A percentile compares a stretch with the other conserved stretches of the same genome.
phyloP scores from a whole-genome alignment of 495 filamentous ascomycete genomes.

The Cercophora samala region DNA sequence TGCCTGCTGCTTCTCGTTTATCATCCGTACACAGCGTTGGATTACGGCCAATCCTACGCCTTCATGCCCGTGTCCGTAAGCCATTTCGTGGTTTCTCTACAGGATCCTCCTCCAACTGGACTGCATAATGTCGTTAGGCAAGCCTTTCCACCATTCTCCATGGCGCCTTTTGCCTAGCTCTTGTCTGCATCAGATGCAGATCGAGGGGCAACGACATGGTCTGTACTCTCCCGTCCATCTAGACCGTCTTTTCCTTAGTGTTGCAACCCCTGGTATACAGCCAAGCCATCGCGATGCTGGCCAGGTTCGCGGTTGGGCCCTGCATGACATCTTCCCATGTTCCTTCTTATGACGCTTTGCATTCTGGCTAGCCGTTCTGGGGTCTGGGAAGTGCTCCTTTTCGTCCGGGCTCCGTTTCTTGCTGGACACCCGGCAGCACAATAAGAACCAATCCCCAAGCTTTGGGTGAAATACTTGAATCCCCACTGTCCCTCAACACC shows the following conservation, averaged over 20 bases:
- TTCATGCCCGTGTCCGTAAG: not conserved
- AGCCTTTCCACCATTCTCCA: not conserved
- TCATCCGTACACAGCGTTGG: constrained; percentile 1
- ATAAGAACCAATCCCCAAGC: not conserved
- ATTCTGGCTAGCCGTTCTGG: constrained; percentile 7
- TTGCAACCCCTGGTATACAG: not conserved
- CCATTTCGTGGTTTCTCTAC: not conserved
- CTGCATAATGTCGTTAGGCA: not conserved
- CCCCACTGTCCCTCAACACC: constrained; percentile 10
- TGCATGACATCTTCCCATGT: constrained; percentile 1
- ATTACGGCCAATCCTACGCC: not conserved
- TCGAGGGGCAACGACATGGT: not conserved
- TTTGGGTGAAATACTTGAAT: constrained; percentile 16
- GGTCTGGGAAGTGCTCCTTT: not conserved
- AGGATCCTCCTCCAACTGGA: not conserved
- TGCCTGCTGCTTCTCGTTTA: not conserved
- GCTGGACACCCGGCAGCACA: not conserved
- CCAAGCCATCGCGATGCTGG: not conserved
- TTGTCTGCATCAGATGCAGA: not conserved
- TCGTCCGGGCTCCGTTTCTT: constrained; percentile 8
- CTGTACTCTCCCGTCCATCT: not conserved
- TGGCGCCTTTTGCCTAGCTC: not conserved
- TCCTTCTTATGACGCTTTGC: constrained; percentile 4
- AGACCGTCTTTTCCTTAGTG: constrained; percentile 4
- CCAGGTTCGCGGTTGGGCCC: not conserved